A percentile compares a stretch with the other conserved stretches of the same genome.
Evolutionary conservation across 331 rosid genomes (phyloP).

Genomic region (Prunus yedoensis): DNA sequence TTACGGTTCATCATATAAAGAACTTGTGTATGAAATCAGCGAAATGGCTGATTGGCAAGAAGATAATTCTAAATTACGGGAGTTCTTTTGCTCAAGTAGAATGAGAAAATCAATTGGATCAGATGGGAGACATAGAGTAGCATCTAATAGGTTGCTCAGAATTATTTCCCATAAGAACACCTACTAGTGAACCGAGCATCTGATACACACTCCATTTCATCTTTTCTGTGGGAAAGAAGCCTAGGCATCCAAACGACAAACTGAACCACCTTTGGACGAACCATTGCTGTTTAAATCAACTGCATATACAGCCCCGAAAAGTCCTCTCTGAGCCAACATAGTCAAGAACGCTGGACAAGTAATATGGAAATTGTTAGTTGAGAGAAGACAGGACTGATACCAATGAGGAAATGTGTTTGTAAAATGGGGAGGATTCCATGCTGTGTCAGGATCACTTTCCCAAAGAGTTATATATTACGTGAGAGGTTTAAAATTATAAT

Average conservation of each 20-base stretch:
- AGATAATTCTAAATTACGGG: slow-evolving; percentile 49
- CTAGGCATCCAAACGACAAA: slow-evolving; percentile 82
- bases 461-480: background rate
- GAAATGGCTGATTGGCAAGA: slow-evolving; percentile 76
- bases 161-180: slow-evolving; percentile 60
- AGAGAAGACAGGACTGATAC: slow-evolving; percentile 11
- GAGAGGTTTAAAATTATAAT: background rate
- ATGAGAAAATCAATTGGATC: slow-evolving; percentile 80
- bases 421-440: background rate
- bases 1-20: slow-evolving; percentile 83
- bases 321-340: slow-evolving; percentile 66
- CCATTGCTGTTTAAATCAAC: slow-evolving; percentile 32
- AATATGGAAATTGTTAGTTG: slow-evolving; percentile 27
- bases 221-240: slow-evolving; percentile 68
- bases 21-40: slow-evolving; percentile 61
- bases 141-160: slow-evolving; percentile 68
- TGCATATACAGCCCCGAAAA: slow-evolving; percentile 48
- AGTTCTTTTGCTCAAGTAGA: slow-evolving; percentile 70
- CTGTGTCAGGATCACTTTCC: background rate
- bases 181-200: slow-evolving; percentile 68
- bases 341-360: slow-evolving; percentile 67
- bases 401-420: background rate
- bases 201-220: slow-evolving; percentile 72
- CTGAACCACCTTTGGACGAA: slow-evolving; percentile 58
- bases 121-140: slow-evolving; percentile 57